Evolutionary conservation across 352 stramenopile species (phyloP).

Genomic region (Globisporangium alternatum): DNA sequence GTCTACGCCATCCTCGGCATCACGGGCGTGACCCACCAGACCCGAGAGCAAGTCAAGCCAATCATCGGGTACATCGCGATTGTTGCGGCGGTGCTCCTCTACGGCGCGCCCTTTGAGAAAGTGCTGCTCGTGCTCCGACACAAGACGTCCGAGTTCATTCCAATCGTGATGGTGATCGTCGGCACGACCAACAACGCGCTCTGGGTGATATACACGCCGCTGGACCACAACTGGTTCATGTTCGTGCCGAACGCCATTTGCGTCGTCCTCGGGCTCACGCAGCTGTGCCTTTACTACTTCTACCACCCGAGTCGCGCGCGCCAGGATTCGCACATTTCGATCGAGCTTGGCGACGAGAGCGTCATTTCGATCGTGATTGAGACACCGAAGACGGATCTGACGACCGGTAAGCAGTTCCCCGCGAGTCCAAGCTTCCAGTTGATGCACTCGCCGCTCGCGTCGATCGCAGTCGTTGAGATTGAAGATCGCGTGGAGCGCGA

Average conservation of each 20-base stretch:
- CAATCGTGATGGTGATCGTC: conserved; percentile 33
- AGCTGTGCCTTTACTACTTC: background rate
- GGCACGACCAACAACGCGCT: conserved; percentile 47
- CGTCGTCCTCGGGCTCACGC: conserved; percentile 23
- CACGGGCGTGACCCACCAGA: conserved; percentile 26
- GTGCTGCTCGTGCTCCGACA: conserved; percentile 32
- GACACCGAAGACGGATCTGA: conserved; percentile 21
- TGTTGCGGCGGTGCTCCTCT: conserved; percentile 31
- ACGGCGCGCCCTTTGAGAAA: conserved; percentile 40
- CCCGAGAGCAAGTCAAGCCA: conserved; percentile 24
- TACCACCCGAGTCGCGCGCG: background rate
- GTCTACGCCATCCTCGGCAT: conserved; percentile 38
- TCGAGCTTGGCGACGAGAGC: conserved; percentile 26
- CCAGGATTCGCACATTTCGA: conserved; percentile 14
- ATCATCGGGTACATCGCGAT: conserved; percentile 33
- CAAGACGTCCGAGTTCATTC: conserved; percentile 33
- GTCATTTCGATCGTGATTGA: conserved; percentile 27
- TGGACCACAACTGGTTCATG: conserved; percentile 57
- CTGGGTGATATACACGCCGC: conserved; percentile 45
- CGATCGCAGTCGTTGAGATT: background rate
- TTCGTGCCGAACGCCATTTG: conserved; percentile 42
- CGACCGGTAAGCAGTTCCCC: conserved; percentile 33
- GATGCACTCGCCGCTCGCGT: conserved; percentile 20
- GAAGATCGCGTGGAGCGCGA: background rate
- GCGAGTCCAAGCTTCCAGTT: background rate